These are phyloP conservation scores for Blastomyces emzantsi DNA, from an alignment of 2,329 filamentous ascomycete species.

Conservation along the genomic window DNA sequence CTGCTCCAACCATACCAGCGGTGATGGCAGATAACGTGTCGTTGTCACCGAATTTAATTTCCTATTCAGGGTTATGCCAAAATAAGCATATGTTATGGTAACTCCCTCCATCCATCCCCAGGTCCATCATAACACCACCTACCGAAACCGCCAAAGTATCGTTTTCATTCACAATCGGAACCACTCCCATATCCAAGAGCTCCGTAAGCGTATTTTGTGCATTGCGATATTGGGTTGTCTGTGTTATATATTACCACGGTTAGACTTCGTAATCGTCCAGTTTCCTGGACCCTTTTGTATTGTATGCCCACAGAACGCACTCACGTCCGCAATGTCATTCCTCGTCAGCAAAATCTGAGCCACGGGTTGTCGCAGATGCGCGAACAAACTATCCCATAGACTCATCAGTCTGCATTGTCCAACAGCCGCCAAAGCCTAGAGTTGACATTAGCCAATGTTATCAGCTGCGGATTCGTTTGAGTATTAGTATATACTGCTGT, in stretches of 20 bases:
- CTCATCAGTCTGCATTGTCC: slow-evolving; percentile 93
- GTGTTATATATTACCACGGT: slow-evolving; percentile 15
- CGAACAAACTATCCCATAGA: slow-evolving; percentile 90
- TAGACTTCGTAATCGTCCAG: not conserved
- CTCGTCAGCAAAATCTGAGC: slow-evolving; percentile 90
- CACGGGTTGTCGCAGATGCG: slow-evolving; percentile 77
- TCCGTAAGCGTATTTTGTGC: slow-evolving; percentile 92
- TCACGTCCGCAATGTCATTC: slow-evolving; percentile 90
- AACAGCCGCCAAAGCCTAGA: slow-evolving; percentile 78
- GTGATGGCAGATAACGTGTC: slow-evolving; percentile 96
- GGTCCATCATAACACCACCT: slow-evolving; percentile 16
- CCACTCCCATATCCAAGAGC: slow-evolving; percentile 86
- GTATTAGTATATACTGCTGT: not conserved
- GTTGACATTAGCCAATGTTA: slow-evolving; percentile 10
- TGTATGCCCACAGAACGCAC: slow-evolving; percentile 20
- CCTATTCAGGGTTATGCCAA: slow-evolving; percentile 32
- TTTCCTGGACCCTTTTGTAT: not conserved
- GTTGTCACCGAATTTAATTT: slow-evolving; percentile 99
- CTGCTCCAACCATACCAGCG: slow-evolving; percentile 92
- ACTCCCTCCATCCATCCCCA: not conserved
- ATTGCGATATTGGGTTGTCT: slow-evolving; percentile 90
- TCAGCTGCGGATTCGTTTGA: not conserved
- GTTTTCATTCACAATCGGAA: slow-evolving; percentile 98
- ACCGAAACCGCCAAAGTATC: slow-evolving; percentile 85
- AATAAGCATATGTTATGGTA: not conserved